These are phyloP conservation scores for Ogataea sp. DNA, from an alignment of 805 yeast species.

Conservation along the genomic window DNA sequence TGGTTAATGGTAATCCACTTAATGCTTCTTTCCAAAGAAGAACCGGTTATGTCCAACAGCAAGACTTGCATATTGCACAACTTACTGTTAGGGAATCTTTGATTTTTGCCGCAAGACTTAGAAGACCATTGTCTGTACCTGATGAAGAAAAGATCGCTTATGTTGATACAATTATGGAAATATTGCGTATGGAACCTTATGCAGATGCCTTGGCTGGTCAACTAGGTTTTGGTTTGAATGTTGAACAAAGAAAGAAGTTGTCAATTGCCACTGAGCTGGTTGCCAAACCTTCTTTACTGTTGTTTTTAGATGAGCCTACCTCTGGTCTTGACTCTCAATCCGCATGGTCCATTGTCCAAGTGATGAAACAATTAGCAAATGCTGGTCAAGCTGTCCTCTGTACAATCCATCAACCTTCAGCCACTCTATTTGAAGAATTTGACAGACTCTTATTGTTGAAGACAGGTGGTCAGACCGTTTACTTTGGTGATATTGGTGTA, in stretches of 20 bases:
- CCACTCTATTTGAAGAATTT: constrained; percentile 34
- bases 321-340: constrained; percentile 54
- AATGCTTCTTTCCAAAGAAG: constrained; percentile 43
- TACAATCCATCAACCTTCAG: constrained; percentile 48
- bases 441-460: constrained; percentile 36
- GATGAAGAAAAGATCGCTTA: constrained; percentile 35
- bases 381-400: constrained; percentile 53
- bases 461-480: constrained; percentile 46
- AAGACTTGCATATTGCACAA: constrained; percentile 42
- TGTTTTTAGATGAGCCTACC: constrained; percentile 54
- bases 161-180: constrained; percentile 32
- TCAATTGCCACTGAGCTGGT: constrained; percentile 50
- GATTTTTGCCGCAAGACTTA: constrained; percentile 39
- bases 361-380: constrained; percentile 39
- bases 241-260: constrained; percentile 45
- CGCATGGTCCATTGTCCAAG: constrained; percentile 50
- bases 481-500: constrained; percentile 46
- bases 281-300: constrained; percentile 43
- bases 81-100: constrained; percentile 45
- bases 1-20: constrained; percentile 43
- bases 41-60: constrained; percentile 52
- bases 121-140: constrained; percentile 33
- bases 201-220: constrained; percentile 45
- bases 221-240: constrained; percentile 42
- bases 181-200: constrained; percentile 33